A percentile compares a stretch with the other conserved stretches of the same genome.
phyloP scores from a whole-genome alignment of 331 rosid species.

The Quercus tomentella region DNA sequence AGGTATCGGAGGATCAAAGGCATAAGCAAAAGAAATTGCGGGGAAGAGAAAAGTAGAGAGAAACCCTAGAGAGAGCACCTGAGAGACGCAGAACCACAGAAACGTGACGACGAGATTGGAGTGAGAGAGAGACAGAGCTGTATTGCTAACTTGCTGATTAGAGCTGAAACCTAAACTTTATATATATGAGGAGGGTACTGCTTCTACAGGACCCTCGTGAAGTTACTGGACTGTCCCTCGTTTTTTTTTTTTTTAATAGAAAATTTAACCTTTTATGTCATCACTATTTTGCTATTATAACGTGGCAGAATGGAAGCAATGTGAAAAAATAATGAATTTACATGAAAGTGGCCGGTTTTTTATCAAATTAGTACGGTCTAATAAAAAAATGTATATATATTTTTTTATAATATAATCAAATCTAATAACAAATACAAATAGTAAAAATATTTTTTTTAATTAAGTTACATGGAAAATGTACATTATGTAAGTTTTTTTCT shows the following conservation, averaged over 20 bases:
- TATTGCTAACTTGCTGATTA: not conserved
- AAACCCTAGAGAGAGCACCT: slow-evolving; percentile 49
- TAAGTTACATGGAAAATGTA: no score
- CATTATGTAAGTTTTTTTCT: no score
- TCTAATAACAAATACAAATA: no score
- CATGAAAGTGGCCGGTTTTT: no score
- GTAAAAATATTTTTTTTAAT: no score
- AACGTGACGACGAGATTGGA: slow-evolving; percentile 21
- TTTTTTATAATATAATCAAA: no score
- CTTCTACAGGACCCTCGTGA: slow-evolving; percentile 2
- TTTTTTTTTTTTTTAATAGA: no score
- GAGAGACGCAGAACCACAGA: slow-evolving; percentile 48
- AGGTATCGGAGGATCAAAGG: not conserved
- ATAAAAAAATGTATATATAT: no score
- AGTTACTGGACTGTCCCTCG: slow-evolving; percentile 40
- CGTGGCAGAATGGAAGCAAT: no score
- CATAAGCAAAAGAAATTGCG: not conserved
- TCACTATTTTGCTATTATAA: no score
- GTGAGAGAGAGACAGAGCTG: not conserved
- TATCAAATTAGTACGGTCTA: fast-evolving
- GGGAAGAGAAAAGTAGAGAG: not conserved
- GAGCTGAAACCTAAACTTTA: slow-evolving; percentile 26
- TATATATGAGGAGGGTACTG: slow-evolving; percentile 10
- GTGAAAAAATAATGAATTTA: no score
- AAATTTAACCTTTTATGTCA: no score